phyloP scores from a whole-genome alignment of 2,329 filamentous ascomycete genomes.

The Neocucurbitaria cava region DNA sequence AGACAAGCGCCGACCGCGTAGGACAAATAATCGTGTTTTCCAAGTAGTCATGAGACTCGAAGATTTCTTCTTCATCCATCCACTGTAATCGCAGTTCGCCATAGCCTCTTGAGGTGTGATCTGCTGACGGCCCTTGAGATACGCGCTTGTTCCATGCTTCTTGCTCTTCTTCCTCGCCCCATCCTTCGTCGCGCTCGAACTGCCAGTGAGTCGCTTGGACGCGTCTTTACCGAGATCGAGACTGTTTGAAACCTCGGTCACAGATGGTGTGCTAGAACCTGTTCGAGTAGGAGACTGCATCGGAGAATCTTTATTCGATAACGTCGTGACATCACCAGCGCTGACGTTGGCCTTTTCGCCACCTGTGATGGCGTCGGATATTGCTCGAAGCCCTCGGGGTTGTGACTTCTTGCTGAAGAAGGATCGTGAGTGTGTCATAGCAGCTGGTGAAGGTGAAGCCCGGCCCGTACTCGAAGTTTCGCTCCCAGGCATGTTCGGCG shows the following conservation, averaged over 20 bases:
- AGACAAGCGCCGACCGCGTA: slow-evolving; percentile 86
- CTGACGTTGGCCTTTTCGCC: slow-evolving; percentile 59
- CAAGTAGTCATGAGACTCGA: slow-evolving; percentile 96
- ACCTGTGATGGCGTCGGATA: slow-evolving; percentile 74
- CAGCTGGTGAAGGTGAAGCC: slow-evolving; percentile 53
- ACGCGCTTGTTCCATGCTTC: slow-evolving; percentile 96
- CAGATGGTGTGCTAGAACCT: slow-evolving; percentile 73
- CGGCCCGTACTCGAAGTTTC: slow-evolving; percentile 59
- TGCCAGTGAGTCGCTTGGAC: slow-evolving; percentile 47
- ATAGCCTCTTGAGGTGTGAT: slow-evolving; percentile 85
- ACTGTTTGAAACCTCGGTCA: slow-evolving; percentile 66
- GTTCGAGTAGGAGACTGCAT: slow-evolving; percentile 73
- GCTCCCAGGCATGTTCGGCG: slow-evolving; percentile 50
- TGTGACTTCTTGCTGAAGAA: slow-evolving; percentile 51
- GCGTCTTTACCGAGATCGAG: slow-evolving; percentile 78
- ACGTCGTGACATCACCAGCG: slow-evolving; percentile 49
- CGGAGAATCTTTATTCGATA: slow-evolving; percentile 60
- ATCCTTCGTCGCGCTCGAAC: slow-evolving; percentile 52
- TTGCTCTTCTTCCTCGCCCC: slow-evolving; percentile 61
- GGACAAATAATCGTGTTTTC: slow-evolving; percentile 95
- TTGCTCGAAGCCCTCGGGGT: slow-evolving; percentile 78
- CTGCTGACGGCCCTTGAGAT: slow-evolving; percentile 83
- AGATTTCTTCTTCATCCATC: slow-evolving; percentile 99
- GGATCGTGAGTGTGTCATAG: slow-evolving; percentile 38
- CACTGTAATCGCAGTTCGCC: slow-evolving; percentile 85